Percentiles rank a stretch among this genome's conserved stretches.
Evolutionary conservation across 371 early-diverging fungal genomes (phyloP).

Genomic region (Lichtheimia hyalospora): DNA sequence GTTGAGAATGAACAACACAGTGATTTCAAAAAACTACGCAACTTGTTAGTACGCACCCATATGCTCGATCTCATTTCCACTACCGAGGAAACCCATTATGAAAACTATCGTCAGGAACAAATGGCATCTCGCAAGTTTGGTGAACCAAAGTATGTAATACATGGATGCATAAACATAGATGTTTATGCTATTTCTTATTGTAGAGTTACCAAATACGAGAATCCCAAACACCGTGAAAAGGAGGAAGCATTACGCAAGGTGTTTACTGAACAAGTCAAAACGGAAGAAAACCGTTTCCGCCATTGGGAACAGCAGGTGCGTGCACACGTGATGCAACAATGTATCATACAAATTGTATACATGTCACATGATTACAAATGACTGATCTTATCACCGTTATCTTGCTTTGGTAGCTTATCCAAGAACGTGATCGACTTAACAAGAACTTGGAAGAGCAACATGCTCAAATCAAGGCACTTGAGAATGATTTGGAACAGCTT

Average conservation of each 20-base stretch:
- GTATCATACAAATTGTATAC: no score
- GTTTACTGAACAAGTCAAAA: slow-evolving; percentile 93
- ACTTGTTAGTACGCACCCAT: slow-evolving; percentile 86
- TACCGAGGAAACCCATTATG: slow-evolving; percentile 90
- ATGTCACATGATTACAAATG: no score
- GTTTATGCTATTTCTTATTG: background rate
- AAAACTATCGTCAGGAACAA: slow-evolving; percentile 77
- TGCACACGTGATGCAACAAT: background rate
- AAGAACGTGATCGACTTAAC: slow-evolving; percentile 96
- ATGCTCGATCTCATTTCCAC: slow-evolving; percentile 88
- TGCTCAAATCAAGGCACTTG: slow-evolving; percentile 87
- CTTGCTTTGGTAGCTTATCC: slow-evolving; percentile 62
- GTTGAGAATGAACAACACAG: slow-evolving; percentile 88
- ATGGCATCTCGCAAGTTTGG: slow-evolving; percentile 82
- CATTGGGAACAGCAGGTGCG: slow-evolving; percentile 95
- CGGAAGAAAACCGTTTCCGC: slow-evolving; percentile 94
- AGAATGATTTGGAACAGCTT: slow-evolving; percentile 75
- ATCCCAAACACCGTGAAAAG: slow-evolving; percentile 82
- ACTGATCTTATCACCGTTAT: no score
- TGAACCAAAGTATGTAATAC: slow-evolving; percentile 60
- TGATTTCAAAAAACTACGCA: slow-evolving; percentile 92
- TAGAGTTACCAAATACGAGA: slow-evolving; percentile 70
- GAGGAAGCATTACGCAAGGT: slow-evolving; percentile 90
- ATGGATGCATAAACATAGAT: background rate
- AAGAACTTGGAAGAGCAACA: slow-evolving; percentile 96